phyloP scores from a whole-genome alignment of 2,329 filamentous ascomycete genomes.

The Lasiodiplodia hormozganensis region DNA sequence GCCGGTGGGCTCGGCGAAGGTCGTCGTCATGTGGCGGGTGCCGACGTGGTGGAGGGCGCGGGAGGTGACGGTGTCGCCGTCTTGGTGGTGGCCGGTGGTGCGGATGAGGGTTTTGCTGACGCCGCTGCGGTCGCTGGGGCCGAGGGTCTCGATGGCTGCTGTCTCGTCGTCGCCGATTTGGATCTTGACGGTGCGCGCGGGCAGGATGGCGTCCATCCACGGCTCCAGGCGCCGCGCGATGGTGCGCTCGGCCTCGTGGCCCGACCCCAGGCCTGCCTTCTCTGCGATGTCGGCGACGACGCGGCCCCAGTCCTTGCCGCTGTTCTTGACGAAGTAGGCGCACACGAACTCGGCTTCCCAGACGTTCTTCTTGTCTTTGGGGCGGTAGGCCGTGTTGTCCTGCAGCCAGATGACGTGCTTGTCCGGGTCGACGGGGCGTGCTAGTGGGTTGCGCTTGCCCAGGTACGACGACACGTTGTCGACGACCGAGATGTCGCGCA shows the following conservation, averaged over 20 bases:
- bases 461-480: conserved; percentile 49
- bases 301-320: conserved; percentile 70
- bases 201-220: conserved; percentile 78
- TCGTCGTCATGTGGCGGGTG: conserved; percentile 69
- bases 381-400: conserved; percentile 83
- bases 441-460: conserved; percentile 48
- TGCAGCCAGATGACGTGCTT: conserved; percentile 84
- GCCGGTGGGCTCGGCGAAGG: conserved; percentile 76
- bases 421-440: conserved; percentile 60
- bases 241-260: conserved; percentile 60
- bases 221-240: conserved; percentile 75
- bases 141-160: conserved; percentile 55
- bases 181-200: conserved; percentile 72
- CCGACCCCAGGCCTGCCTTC: conserved; percentile 66
- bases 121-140: conserved; percentile 74
- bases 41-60: conserved; percentile 42
- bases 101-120: conserved; percentile 70
- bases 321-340: conserved; percentile 78
- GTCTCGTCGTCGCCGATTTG: conserved; percentile 53
- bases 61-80: conserved; percentile 41
- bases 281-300: conserved; percentile 74
- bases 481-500: conserved; percentile 43
- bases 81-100: conserved; percentile 54
- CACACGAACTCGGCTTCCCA: conserved; percentile 88
- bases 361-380: conserved; percentile 37